Percentiles rank a stretch among this genome's conserved stretches.
Evolutionary conservation across 805 yeast species (phyloP).

Genomic region (Candida montana): DNA sequence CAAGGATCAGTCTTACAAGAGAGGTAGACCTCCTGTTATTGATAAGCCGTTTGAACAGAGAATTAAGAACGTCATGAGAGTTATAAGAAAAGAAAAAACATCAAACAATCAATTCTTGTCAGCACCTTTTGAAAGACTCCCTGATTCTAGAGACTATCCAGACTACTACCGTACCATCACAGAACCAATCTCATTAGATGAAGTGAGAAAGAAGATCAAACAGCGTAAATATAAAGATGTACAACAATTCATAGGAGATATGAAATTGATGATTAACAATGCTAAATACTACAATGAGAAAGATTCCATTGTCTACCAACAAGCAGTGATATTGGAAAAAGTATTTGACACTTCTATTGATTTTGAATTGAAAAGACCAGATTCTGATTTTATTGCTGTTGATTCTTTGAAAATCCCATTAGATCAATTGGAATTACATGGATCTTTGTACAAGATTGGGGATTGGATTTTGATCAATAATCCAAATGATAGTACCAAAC

Average conservation of each 20-base stretch:
- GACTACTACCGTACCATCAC: slow-evolving; percentile 43
- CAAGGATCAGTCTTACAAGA: slow-evolving; percentile 36
- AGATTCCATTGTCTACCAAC: slow-evolving; percentile 52
- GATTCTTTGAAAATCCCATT: slow-evolving; percentile 66
- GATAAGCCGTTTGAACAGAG: slow-evolving; percentile 90
- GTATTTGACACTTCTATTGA: slow-evolving; percentile 53
- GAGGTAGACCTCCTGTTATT: slow-evolving; percentile 89
- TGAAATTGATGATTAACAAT: slow-evolving; percentile 68
- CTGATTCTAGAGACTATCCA: slow-evolving; percentile 48
- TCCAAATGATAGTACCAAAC: slow-evolving; percentile 82
- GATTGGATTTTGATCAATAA: slow-evolving; percentile 91
- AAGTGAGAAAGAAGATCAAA: slow-evolving; percentile 77
- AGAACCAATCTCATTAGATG: slow-evolving; percentile 64
- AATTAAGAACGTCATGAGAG: slow-evolving; percentile 80
- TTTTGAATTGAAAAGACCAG: slow-evolving; percentile 76
- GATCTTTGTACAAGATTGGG: slow-evolving; percentile 75
- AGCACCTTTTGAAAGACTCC: slow-evolving; percentile 74
- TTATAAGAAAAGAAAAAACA: slow-evolving; percentile 66
- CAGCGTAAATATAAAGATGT: slow-evolving; percentile 76
- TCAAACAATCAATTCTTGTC: slow-evolving; percentile 46
- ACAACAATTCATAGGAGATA: slow-evolving; percentile 71
- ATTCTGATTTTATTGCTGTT: slow-evolving; percentile 60
- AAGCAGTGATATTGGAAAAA: slow-evolving; percentile 58
- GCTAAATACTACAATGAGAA: slow-evolving; percentile 61
- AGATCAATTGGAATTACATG: slow-evolving; percentile 67